These are phyloP conservation scores for Grosmannia clavigera DNA, from an alignment of 2,329 filamentous ascomycete species.

Conservation along the genomic window DNA sequence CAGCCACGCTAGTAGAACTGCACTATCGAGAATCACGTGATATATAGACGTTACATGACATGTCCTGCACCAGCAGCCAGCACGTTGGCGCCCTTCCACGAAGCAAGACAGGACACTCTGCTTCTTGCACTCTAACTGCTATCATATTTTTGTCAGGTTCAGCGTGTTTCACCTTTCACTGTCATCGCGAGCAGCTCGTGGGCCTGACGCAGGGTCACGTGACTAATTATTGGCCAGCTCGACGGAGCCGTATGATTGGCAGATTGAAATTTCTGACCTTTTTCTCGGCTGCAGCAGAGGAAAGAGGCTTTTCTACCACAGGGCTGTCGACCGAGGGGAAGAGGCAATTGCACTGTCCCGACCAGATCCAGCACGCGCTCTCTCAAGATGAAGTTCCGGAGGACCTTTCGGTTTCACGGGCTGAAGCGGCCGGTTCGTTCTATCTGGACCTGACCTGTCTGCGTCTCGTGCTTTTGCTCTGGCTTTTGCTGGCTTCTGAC, in stretches of 20 bases:
- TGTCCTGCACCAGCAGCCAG: background rate
- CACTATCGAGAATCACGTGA: background rate
- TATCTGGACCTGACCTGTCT: background rate
- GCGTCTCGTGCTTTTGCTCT: background rate
- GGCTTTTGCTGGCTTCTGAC: too few species aligned
- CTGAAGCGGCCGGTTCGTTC: slow-evolving; percentile 46
- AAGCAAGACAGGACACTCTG: too few species aligned
- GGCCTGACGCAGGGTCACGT: slow-evolving; percentile 3
- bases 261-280: slow-evolving; percentile 4
- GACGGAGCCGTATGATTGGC: slow-evolving; percentile 4
- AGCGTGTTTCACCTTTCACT: background rate
- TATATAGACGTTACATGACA: background rate
- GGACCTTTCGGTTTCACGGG: slow-evolving; percentile 52
- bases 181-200: background rate
- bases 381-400: slow-evolving; percentile 35
- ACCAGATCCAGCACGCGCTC: background rate
- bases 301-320: background rate
- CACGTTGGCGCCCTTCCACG: background rate
- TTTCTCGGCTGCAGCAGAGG: background rate
- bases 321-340: background rate
- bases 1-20: background rate
- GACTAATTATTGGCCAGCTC: background rate
- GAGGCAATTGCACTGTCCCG: background rate
- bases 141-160: too few species aligned
- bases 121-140: too few species aligned